These are phyloP conservation scores for Wickerhamiella occidentalis DNA, from an alignment of 805 yeast genomes.

Conservation along the genomic window DNA sequence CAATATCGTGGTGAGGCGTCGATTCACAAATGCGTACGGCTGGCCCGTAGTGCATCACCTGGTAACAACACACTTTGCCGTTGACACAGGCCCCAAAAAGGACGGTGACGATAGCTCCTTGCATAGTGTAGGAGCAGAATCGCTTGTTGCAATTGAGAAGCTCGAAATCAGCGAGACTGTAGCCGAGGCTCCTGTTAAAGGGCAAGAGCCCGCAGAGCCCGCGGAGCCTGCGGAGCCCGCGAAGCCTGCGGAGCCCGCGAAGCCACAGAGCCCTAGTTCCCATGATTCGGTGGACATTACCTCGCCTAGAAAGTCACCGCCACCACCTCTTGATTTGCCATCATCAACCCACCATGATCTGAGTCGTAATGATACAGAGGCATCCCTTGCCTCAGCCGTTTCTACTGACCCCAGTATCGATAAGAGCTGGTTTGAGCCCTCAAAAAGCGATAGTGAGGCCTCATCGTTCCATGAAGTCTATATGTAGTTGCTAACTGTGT, in stretches of 20 bases:
- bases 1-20: slow-evolving; percentile 75
- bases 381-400: background rate
- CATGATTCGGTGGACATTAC: background rate
- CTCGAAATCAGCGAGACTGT: background rate
- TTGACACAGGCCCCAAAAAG: no score
- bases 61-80: slow-evolving; percentile 54
- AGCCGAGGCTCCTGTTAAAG: no score
- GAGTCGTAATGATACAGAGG: background rate
- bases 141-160: background rate
- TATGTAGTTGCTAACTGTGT: no score
- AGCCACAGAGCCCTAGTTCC: background rate
- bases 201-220: no score
- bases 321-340: background rate
- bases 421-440: slow-evolving; percentile 11
- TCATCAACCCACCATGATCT: background rate
- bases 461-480: background rate
- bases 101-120: background rate
- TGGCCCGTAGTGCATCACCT: slow-evolving; percentile 86
- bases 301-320: background rate
- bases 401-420: slow-evolving; percentile 7
- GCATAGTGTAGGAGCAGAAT: background rate
- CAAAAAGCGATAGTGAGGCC: slow-evolving; percentile 1
- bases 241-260: background rate
- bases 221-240: no score
- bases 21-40: slow-evolving; percentile 88